Base-by-base conservation (phyloP, 1,139 yeast species). In the Taphrina communis region DNA sequence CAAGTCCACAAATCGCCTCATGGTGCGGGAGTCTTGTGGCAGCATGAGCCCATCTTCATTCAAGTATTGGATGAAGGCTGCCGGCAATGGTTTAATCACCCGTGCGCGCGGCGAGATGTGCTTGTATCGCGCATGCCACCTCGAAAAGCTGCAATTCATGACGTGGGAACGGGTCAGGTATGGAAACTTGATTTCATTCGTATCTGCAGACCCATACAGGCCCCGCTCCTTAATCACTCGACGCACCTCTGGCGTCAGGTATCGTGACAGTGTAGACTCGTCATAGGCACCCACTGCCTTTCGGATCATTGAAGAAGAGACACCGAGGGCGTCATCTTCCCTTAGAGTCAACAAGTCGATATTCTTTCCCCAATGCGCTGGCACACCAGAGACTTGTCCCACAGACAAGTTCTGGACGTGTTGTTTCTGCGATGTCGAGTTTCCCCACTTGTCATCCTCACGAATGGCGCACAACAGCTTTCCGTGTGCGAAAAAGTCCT, bases 1-100 rank as follows among this genome's bases (percentile, higher is more conserved):
- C 88, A 73, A 88, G 93, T 71, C 89, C 85, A 38, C 53, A 11
- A 60, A 19, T 31, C 74, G 86, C 88, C 53, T 87, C 91, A 71
- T 85, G 86, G 69, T 86, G 88, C 67, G 87, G 86, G 69, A 80
- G 81, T 8, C 81, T 79, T 44, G 77, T 74, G 94, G 94, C 52
- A 94, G 78, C 58, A 79, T 80, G 60, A 94, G 90, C 25, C 96
- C 94, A 73, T 94, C 99, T 53, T 86, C 83, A 36, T 84, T 81
- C 69, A 94, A 78, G 75, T 93, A 94, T 11, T 85, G 84, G 1
- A 92, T 77, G 75, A 94, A 94, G 31, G 80, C 82, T 38, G 78
- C 74, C 0, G 97, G 96, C 6, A 91, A 76, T 0, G 95, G 91
- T 68, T 78, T 81, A 38, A 93, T 77, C 6, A 92, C 81, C 42